phyloP scores from a whole-genome alignment of 148 eudicot genomes.

The Diospyros kaki region DNA sequence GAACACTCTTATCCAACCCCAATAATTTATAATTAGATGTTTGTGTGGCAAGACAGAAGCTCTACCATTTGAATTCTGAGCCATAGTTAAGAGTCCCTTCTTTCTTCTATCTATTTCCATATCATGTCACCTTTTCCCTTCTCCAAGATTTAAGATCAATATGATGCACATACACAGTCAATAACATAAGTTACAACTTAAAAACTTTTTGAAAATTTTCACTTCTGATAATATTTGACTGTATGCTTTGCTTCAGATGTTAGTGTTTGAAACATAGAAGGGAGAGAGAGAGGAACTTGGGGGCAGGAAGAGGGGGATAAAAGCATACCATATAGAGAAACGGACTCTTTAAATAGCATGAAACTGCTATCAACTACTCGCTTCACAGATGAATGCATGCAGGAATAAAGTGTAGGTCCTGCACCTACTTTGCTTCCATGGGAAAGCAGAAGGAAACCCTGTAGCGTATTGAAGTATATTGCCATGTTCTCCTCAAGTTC shows the following conservation, averaged over 20 bases:
- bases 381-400: slow-evolving; percentile 59
- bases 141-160: background rate
- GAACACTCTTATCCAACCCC: background rate
- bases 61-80: background rate
- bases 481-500: slow-evolving; percentile 85
- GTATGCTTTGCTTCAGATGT: background rate
- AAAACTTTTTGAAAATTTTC: background rate
- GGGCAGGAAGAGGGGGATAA: slow-evolving; percentile 12
- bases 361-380: slow-evolving; percentile 86
- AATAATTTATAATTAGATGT: background rate
- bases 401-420: slow-evolving; percentile 78
- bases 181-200: background rate
- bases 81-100: background rate
- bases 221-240: background rate
- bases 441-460: slow-evolving; percentile 76
- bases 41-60: background rate
- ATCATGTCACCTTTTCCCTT: background rate
- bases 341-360: slow-evolving; percentile 65
- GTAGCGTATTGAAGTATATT: slow-evolving; percentile 69
- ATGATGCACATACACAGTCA: background rate
- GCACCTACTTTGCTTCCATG: slow-evolving; percentile 77
- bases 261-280: background rate
- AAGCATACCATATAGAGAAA: slow-evolving; percentile 66
- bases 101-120: background rate
- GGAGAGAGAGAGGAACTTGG: slow-evolving; percentile 1